Evolutionary conservation across 78 protist species (phyloP).

Genomic region (Dictyostelium capitatum): DNA sequence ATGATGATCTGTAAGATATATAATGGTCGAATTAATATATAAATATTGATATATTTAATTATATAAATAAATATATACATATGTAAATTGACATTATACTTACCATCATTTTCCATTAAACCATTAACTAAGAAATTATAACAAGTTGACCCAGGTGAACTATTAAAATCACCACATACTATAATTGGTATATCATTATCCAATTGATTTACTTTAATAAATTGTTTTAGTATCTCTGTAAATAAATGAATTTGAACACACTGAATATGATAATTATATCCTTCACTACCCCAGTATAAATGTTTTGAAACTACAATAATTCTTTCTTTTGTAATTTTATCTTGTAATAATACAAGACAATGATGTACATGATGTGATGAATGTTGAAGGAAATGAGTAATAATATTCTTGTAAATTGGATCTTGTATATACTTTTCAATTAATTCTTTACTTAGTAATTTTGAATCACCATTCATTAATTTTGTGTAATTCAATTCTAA

Average conservation of each 20-base stretch:
- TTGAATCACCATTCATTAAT: neutral
- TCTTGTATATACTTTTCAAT: neutral
- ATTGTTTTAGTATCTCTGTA: neutral
- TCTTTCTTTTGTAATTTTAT: neutral
- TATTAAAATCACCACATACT: constrained; percentile 60
- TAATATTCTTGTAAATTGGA: constrained; percentile 1
- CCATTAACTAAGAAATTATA: neutral
- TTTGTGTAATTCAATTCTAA: neutral
- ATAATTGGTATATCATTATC: constrained; percentile 11
- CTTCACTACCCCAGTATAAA: constrained; percentile 35
- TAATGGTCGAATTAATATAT: neutral
- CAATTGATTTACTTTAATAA: neutral
- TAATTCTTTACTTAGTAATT: neutral
- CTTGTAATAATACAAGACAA: neutral
- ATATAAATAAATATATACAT: too few relatives aligned
- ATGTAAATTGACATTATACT: too few relatives aligned
- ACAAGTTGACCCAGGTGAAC: constrained; percentile 17
- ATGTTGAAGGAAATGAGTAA: neutral
- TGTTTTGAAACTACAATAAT: constrained; percentile 25
- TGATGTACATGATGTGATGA: constrained; percentile 29
- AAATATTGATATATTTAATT: neutral
- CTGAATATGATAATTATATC: constrained; percentile 5
- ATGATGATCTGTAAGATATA: neutral
- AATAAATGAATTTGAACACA: constrained; percentile 37
- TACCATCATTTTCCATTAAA: neutral